Evolutionary conservation across 2,329 filamentous ascomycete species (phyloP), one percentile per base, ranked within the genome.

Genomic region (Aureobasidium sp.): DNA sequence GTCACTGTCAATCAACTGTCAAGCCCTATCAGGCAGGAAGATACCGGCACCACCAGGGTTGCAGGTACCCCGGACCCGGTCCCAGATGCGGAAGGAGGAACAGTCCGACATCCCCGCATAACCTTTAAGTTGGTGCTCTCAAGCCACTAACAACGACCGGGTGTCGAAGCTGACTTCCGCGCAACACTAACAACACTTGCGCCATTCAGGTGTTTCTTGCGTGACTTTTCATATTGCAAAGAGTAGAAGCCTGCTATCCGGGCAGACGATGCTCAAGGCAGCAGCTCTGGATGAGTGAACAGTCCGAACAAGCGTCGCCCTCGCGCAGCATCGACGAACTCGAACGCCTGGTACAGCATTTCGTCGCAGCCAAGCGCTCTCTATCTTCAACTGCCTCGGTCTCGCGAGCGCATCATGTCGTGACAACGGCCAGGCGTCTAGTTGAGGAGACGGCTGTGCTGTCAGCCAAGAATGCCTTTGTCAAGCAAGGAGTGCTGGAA

Each of bases 311-410:
- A 32, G 66, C 68, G n/a, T 79, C 77, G 8, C 76, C 75, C 29
- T 71, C 72, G 9, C 74, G 73, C 63, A 77, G 75, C 66, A 66
- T 69, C 62, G 69, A 74, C 53, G 73, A 73, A 53, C 83, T 96
- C 69, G 90, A 96, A 68, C 85, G 85, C 29, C 85, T 97, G 47
- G 89, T 97, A 61, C 83, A 85, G 59, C 86, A 96, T 75, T 87
- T 97, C 37, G 85, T 97, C 44, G 87, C 88, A 34, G 89, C 93
- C 9, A 97, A 97, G 73, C 85, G 90, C 48, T 92, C 92, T 1
- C 82, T 97, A 5, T 89, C 89, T 16, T 91, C 91, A 10, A 91
- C 95, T 72, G 85, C 81, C 45, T 64, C 71, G 64, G 90, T 97
- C 57, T 87, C 90, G 71, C 89, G 90, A 63, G 92, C 91, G 66